Percentiles rank a stretch among this genome's conserved stretches.
These are phyloP conservation scores for Collybiopsis confluens DNA, from an alignment of 768 basidiomycete species.

Conservation along the genomic window DNA sequence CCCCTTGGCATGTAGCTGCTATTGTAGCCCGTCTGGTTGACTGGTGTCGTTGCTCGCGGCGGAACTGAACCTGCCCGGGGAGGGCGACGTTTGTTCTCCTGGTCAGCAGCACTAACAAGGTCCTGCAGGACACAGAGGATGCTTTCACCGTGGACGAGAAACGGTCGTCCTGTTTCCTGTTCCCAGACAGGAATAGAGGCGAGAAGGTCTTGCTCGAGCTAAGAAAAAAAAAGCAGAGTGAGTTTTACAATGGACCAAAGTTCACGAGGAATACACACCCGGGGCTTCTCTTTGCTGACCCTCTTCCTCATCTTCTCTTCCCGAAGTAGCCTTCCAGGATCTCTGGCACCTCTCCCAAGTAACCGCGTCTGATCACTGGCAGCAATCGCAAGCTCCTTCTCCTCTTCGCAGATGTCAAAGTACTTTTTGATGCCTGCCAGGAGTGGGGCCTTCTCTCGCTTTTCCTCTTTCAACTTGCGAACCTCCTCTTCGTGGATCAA, in stretches of 20 bases:
- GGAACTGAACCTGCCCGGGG: conserved; percentile 56
- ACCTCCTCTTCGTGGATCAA: conserved; percentile 85
- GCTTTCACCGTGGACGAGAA: conserved; percentile 81
- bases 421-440: conserved; percentile 80
- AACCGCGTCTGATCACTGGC: conserved; percentile 80
- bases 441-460: conserved; percentile 71
- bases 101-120: conserved; percentile 63
- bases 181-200: conserved; percentile 84
- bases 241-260: not conserved
- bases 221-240: not conserved
- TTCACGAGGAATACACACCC: conserved; percentile 45
- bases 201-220: conserved; percentile 90
- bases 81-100: conserved; percentile 55
- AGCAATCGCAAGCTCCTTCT: conserved; percentile 79
- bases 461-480: conserved; percentile 74
- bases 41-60: conserved; percentile 57
- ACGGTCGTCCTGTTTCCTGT: conserved; percentile 61
- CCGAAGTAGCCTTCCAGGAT: conserved; percentile 80
- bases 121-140: conserved; percentile 78
- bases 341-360: conserved; percentile 74
- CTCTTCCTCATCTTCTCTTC: conserved; percentile 98
- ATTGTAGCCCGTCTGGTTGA: conserved; percentile 24
- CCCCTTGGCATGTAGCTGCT: conserved; percentile 36
- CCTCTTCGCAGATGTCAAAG: conserved; percentile 85
- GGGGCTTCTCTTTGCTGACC: conserved; percentile 88